Evolutionary conservation across 75 land plant genomes (phyloP).

Genomic region (Cunninghamia lanceolata): DNA sequence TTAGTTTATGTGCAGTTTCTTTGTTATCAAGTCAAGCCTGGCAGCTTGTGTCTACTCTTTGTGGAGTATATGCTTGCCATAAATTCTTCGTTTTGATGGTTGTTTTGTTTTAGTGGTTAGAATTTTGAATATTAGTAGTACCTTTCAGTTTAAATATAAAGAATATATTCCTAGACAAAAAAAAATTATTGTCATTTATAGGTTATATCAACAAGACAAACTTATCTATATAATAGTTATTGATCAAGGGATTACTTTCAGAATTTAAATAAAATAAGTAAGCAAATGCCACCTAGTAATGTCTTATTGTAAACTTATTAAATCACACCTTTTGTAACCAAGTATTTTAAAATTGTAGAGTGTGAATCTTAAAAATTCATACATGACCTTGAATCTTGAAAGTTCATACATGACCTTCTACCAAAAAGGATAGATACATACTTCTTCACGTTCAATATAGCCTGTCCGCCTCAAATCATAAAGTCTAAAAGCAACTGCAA

Average conservation of each 20-base stretch:
- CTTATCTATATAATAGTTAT: not conserved
- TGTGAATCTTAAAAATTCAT: not conserved
- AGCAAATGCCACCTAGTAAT: not conserved
- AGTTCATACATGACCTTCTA: not conserved
- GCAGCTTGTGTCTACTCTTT: not conserved
- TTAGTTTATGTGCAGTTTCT: too few relatives aligned
- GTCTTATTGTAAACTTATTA: not conserved
- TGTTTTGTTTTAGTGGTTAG: not conserved
- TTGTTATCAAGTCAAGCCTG: not conserved
- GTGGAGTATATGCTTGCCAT: not conserved
- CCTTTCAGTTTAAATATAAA: not conserved
- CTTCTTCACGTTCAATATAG: conserved; percentile 65
- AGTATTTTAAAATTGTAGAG: not conserved
- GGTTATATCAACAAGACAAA: not conserved
- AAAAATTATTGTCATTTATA: not conserved
- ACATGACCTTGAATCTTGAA: not conserved
- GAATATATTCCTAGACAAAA: not conserved
- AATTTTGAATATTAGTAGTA: not conserved
- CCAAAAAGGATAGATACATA: conserved; percentile 12
- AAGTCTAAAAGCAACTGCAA: conserved; percentile 61
- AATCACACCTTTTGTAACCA: not conserved
- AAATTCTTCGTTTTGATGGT: not conserved
- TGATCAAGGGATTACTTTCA: not conserved
- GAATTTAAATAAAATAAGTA: not conserved
- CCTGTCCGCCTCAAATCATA: conserved; percentile 59